phyloP scores from a whole-genome alignment of 306 rosid genomes.

The Malus domestica region ASM211411v1 NC_041801.1:12197001-12197500 shows the following conservation, averaged over 20 bases:
- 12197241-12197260: not conserved
- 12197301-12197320: not conserved
- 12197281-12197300: slow-evolving; percentile 7
- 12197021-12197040: slow-evolving; percentile 95
- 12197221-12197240: not conserved
- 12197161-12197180: not conserved
- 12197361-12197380: slow-evolving; percentile 66
- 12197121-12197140: not conserved
- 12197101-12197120: not conserved
- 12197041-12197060: slow-evolving; percentile 15
- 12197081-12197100: not conserved
- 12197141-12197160: not conserved
- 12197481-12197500: slow-evolving; percentile 72
- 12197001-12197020: slow-evolving; percentile 93
- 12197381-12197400: slow-evolving; percentile 52
- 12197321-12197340: slow-evolving; percentile 72
- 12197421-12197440: slow-evolving; percentile 58
- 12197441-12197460: slow-evolving; percentile 78
- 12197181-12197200: not conserved
- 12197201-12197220: not conserved
- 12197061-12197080: not conserved
- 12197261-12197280: not conserved
- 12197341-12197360: slow-evolving; percentile 62
- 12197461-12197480: slow-evolving; percentile 99
- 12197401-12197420: slow-evolving; percentile 78